Evolutionary conservation across 129 eudicot genomes (phyloP).

Genomic region (Dittrichia graveolens): DNA sequence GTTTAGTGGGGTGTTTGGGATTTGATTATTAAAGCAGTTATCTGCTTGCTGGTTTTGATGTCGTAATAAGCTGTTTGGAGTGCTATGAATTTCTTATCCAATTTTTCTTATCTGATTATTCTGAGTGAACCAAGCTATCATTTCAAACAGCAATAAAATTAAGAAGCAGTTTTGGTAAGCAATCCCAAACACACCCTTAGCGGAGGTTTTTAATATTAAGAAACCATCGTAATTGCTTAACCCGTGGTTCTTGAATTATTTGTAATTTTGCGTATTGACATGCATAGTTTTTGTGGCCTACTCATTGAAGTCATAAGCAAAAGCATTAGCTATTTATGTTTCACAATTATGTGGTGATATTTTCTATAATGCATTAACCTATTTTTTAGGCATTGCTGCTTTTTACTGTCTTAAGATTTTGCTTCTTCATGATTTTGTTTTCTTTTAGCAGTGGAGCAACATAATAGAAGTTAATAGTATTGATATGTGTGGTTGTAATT

Average conservation of each 20-base stretch:
- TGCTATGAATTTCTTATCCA: no score
- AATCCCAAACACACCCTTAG: no score
- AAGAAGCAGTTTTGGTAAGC: no score
- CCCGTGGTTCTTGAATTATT: neutral
- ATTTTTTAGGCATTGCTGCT: neutral
- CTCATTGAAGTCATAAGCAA: no score
- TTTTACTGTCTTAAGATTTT: neutral
- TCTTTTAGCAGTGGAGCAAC: neutral
- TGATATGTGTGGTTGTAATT: neutral
- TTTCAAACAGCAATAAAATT: no score
- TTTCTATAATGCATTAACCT: no score
- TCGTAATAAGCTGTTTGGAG: no score
- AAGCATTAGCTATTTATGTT: no score
- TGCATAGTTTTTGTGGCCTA: neutral
- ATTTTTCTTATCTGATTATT: no score
- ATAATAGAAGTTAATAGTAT: neutral
- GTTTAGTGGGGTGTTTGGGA: neutral
- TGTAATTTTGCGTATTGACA: neutral
- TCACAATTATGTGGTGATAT: neutral
- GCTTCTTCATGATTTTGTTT: neutral
- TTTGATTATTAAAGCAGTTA: no score
- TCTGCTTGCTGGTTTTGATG: no score
- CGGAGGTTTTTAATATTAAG: neutral
- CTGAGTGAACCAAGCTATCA: no score
- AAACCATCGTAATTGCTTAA: neutral